Conservation (phyloP, 768 basidiomycete genomes). For the Mycena venus region DNA sequence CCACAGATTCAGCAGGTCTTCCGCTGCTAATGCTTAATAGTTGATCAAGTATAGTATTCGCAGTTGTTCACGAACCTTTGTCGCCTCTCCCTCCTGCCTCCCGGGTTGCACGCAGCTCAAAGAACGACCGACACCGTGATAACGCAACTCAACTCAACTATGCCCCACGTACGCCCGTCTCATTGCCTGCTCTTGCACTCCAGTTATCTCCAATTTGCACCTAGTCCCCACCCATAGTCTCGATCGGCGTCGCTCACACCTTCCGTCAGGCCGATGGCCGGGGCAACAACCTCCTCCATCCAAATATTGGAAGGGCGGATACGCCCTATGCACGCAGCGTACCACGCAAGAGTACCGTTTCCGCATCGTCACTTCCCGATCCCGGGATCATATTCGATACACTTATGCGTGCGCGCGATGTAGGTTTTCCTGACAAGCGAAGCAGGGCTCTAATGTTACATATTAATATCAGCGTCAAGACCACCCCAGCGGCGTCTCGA, state of each 20-base stretch:
- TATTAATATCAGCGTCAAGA: slow-evolving; percentile 43
- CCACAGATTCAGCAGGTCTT: not conserved
- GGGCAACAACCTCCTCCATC: slow-evolving; percentile 59
- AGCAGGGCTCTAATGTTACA: not conserved
- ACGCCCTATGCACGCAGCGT: slow-evolving; percentile 67
- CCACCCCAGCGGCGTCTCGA: slow-evolving; percentile 74
- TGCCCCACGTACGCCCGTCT: not conserved
- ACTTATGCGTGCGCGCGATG: slow-evolving; percentile 59
- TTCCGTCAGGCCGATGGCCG: slow-evolving; percentile 65
- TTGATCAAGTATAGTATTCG: not conserved
- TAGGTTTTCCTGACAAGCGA: slow-evolving; percentile 42
- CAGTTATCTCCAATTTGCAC: not conserved
- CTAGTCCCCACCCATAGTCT: not conserved
- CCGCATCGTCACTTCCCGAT: slow-evolving; percentile 62
- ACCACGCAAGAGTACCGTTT: slow-evolving; percentile 50
- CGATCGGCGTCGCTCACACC: slow-evolving; percentile 45
- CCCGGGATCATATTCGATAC: slow-evolving; percentile 73
- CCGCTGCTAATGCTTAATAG: not conserved
- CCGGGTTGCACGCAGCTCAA: not conserved
- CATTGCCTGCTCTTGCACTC: not conserved
- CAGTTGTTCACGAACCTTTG: not conserved
- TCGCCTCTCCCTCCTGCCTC: not conserved
- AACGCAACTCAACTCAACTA: not conserved
- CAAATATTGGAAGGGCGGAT: slow-evolving; percentile 63
- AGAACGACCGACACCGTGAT: not conserved